Base-by-base conservation (phyloP, 306 rosid genomes). In the Myrica gale region DNA sequence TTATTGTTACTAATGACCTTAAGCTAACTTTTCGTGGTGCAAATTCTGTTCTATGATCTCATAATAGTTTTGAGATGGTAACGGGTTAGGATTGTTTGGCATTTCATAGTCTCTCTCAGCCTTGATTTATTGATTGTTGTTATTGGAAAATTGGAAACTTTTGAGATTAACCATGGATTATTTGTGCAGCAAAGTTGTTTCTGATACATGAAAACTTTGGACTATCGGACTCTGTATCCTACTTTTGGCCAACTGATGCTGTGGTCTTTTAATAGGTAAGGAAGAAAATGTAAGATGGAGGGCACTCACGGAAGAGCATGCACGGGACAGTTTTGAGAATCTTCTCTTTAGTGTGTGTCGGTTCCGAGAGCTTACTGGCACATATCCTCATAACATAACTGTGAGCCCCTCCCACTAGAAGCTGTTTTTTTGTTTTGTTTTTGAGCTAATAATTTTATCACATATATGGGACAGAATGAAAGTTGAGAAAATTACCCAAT, bases 281-380 rank as follows among this genome's bases (percentile, higher is more conserved):
- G 79, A 77, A 78, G 91, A 88, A 77, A 77, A 76, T 74, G 88
- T 95, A 75, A 89, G 89, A 82, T 79, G 75, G 83, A 87, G 97
- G 78, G 87, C 97, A 74, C 92, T 95, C 52, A 92, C 99, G 9
- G 98, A 95, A 87, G 97, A 95, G 85, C 93, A 95, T 84, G 99
- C 97, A 26, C 82, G 97, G 51, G 97, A 95, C 85, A 95, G 99
- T 81, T 95, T 95, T 71, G 99, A 90, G 80, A 95, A 95, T 82
- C 99, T 95, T 85, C 88, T 90, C 20, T 92, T 95, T 78, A 95
- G 97, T 74, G 82, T 95, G 65, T 90, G 97, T 74, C 93, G 97
- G 41, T 92, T 95, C 81, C 87, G 99, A 71, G 99, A 95, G 83
- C 93, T 92, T 46, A 95, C 97, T 21, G 97, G 97, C 70, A 21